Evolutionary conservation across 768 basidiomycete genomes (phyloP).

Genomic region (Melanogaster broomeanus): DNA sequence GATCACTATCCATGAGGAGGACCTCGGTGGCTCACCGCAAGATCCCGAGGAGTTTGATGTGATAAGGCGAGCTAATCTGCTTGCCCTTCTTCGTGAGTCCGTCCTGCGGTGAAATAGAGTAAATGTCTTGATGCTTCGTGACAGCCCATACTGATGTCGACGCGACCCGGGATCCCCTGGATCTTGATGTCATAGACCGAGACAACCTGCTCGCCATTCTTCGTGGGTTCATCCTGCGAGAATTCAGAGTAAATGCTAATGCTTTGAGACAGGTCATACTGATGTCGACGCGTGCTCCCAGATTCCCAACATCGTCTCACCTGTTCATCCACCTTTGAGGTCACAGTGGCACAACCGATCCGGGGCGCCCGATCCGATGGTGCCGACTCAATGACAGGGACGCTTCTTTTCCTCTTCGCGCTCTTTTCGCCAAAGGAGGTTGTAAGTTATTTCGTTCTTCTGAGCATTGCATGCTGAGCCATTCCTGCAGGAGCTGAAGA

Average conservation of each 20-base stretch:
- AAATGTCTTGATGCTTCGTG: not conserved
- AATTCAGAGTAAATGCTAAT: not conserved
- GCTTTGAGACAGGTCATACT: not conserved
- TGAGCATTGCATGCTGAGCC: not conserved
- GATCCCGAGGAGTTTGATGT: constrained; percentile 7
- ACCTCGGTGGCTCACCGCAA: constrained; percentile 1
- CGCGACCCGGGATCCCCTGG: too few relatives aligned
- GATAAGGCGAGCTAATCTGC: not conserved
- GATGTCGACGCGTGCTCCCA: not conserved
- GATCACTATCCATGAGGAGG: not conserved
- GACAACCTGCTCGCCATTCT: not conserved
- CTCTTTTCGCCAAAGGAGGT: too few relatives aligned
- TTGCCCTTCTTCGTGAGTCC: not conserved
- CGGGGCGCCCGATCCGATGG: not conserved
- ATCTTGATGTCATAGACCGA: constrained; percentile 5
- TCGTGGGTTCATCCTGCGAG: not conserved
- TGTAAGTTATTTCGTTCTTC: constrained; percentile 3
- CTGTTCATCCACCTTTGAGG: not conserved
- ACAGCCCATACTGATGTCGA: not conserved
- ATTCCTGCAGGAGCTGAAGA: constrained; percentile 1
- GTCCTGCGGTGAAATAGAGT: not conserved
- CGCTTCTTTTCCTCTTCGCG: too few relatives aligned
- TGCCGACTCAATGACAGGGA: too few relatives aligned
- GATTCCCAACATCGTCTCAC: not conserved
- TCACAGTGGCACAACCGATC: not conserved